Conservation (phyloP, 768 basidiomycete species). For the Leucosporidium creatinivorum region DNA sequence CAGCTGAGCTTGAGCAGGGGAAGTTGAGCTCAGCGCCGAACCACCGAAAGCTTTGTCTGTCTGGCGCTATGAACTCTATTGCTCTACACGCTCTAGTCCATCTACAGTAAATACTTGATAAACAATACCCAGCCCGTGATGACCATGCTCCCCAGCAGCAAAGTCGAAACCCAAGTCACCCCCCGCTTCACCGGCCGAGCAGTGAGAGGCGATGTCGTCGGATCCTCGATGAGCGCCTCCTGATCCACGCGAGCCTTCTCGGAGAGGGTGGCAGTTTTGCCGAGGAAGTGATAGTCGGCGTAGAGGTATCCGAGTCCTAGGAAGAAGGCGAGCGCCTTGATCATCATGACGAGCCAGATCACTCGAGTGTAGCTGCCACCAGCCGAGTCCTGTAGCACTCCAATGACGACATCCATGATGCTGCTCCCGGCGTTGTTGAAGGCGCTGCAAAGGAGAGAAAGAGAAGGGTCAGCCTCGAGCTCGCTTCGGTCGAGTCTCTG, state of each 20-base stretch:
- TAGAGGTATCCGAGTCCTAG: neutral
- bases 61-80: no score
- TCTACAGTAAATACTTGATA: neutral
- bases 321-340: conserved; percentile 1
- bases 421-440: no score
- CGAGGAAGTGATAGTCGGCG: neutral
- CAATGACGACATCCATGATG: no score
- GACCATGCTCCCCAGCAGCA: neutral
- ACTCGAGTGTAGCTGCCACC: neutral
- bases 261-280: neutral
- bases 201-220: neutral
- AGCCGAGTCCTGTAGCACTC: no score
- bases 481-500: no score
- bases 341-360: neutral
- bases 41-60: no score
- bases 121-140: neutral
- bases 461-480: no score
- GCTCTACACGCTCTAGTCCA: no score
- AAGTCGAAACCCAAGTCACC: neutral
- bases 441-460: no score
- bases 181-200: neutral
- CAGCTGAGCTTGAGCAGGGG: no score
- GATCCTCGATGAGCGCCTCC: neutral
- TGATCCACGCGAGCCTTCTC: neutral
- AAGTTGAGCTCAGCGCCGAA: no score